Conservation (phyloP, 345 rosid species). For the Theobroma cacao region DNA sequence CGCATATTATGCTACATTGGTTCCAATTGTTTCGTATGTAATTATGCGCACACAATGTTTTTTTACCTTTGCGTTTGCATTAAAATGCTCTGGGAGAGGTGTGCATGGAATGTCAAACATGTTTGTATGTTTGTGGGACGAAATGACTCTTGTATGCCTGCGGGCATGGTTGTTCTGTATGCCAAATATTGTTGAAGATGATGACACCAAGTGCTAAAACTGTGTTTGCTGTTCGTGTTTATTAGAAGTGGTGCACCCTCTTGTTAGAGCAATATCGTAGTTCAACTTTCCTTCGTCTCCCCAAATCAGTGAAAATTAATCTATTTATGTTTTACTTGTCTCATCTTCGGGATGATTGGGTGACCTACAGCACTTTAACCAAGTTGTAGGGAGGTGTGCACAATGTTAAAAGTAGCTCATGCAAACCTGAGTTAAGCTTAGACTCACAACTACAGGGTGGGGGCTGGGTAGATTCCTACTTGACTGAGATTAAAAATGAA, state of each 20-base stretch:
- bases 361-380: no score
- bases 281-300: no score
- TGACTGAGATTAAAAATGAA: no score
- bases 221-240: not conserved
- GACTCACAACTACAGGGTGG: no score
- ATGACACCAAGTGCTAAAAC: not conserved
- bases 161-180: not conserved
- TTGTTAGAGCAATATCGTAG: not conserved
- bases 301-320: no score
- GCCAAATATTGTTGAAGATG: not conserved
- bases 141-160: not conserved
- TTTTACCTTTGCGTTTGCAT: not conserved
- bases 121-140: not conserved
- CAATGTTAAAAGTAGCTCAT: no score
- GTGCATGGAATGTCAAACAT: not conserved
- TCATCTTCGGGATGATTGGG: no score
- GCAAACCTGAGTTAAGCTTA: no score
- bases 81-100: not conserved
- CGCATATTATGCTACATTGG: not conserved
- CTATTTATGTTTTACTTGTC: no score
- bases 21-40: not conserved
- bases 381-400: no score
- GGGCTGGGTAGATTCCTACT: no score
- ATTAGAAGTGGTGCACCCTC: not conserved
- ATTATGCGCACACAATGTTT: not conserved